phyloP scores from a whole-genome alignment of 2,329 filamentous ascomycete genomes.

The Parastagonospora avenae region DNA sequence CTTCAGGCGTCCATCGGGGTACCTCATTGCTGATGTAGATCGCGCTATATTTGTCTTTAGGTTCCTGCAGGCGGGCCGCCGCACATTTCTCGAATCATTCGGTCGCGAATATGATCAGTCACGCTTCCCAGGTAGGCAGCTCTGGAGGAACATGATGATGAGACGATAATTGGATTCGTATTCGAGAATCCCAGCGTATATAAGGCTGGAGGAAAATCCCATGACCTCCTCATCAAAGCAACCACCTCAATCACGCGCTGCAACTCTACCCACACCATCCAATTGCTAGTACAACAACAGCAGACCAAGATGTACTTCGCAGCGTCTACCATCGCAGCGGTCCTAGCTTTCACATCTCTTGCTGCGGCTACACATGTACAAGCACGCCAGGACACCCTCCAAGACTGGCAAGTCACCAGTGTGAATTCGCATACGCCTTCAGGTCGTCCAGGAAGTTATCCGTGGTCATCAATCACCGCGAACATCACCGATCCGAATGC shows the following conservation, averaged over 20 bases:
- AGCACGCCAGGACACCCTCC: slow-evolving; percentile 15
- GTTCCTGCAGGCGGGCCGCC: too few relatives aligned
- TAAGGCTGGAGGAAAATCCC: neutral
- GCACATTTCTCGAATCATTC: too few relatives aligned
- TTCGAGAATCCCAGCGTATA: neutral
- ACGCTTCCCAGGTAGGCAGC: neutral
- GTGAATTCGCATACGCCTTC: slow-evolving; percentile 10
- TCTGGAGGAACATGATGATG: neutral
- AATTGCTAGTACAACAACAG: neutral
- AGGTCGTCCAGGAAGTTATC: slow-evolving; percentile 24
- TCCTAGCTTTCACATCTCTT: slow-evolving; percentile 13
- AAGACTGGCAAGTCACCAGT: slow-evolving; percentile 28
- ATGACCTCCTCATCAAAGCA: neutral
- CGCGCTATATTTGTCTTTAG: too few relatives aligned
- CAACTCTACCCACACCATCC: neutral
- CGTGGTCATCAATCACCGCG: slow-evolving; percentile 27
- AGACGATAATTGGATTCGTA: neutral
- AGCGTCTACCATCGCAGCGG: slow-evolving; percentile 6
- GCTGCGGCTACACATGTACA: slow-evolving; percentile 12
- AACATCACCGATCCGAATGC: slow-evolving; percentile 36
- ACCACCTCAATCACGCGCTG: neutral
- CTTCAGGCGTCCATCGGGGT: too few relatives aligned
- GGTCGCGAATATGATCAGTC: neutral
- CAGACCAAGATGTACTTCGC: slow-evolving; percentile 8
- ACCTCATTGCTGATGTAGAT: too few relatives aligned